Percentiles rank a stretch among this genome's conserved stretches.
These are phyloP conservation scores for Haplosporangium gracile DNA, from an alignment of 192 early-diverging fungal genomes.

Conservation along the genomic window DNA sequence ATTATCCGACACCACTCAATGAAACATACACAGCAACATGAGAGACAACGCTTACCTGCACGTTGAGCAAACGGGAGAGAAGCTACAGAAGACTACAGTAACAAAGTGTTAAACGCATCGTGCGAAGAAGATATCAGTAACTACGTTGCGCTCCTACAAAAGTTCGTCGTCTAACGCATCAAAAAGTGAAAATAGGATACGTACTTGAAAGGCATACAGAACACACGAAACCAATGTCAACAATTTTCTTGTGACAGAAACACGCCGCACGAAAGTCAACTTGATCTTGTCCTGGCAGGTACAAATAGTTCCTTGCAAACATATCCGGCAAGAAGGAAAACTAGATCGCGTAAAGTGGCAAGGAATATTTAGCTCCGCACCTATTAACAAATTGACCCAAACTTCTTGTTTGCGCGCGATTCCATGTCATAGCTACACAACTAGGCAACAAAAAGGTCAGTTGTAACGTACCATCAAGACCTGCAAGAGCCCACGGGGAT, in stretches of 20 bases:
- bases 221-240: slow-evolving; percentile 97
- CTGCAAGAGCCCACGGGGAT: slow-evolving; percentile 82
- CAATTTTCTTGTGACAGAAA: slow-evolving; percentile 95
- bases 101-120: not conserved
- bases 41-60: slow-evolving; percentile 63
- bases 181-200: slow-evolving; percentile 12
- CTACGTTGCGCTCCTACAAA: not conserved
- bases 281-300: slow-evolving; percentile 79
- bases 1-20: not conserved
- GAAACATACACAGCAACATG: not conserved
- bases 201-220: slow-evolving; percentile 96
- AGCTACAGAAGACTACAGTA: slow-evolving; percentile 72
- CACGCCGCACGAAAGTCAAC: slow-evolving; percentile 96
- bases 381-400: not conserved
- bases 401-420: no score
- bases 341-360: slow-evolving; percentile 45
- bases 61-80: slow-evolving; percentile 82
- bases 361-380: not conserved
- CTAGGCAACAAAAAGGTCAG: no score
- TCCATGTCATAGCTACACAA: no score
- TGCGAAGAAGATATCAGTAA: not conserved
- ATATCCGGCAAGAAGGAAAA: slow-evolving; percentile 86
- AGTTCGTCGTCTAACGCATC: not conserved
- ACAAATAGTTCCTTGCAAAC: slow-evolving; percentile 77
- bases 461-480: slow-evolving; percentile 80